Evolutionary conservation across 1,139 yeast species (phyloP).

Genomic region (Geotrichum fermentans): DNA sequence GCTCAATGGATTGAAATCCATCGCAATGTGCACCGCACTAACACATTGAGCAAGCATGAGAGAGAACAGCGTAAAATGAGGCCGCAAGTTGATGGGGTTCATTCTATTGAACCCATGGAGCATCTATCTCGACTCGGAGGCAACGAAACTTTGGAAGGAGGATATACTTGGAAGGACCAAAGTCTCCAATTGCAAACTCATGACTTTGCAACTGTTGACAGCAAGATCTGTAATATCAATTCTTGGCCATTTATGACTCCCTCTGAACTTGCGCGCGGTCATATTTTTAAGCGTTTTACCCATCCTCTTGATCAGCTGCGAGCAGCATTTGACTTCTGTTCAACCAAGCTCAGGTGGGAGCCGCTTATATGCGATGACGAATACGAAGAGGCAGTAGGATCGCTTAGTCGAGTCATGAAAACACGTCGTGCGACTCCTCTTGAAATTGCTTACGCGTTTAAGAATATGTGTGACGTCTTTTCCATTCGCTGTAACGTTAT

Average conservation of each 20-base stretch:
- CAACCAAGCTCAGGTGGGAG: conserved; percentile 46
- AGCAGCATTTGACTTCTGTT: conserved; percentile 57
- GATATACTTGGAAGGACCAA: conserved; percentile 23
- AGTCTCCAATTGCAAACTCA: conserved; percentile 22
- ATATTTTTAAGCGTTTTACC: conserved; percentile 10
- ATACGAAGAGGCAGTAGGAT: conserved; percentile 22
- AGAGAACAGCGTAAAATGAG: conserved; percentile 64
- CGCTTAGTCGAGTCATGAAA: conserved; percentile 35
- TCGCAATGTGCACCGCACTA: conserved; percentile 67
- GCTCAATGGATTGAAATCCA: conserved; percentile 47
- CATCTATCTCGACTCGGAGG: conserved; percentile 30
- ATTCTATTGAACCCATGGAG: conserved; percentile 60
- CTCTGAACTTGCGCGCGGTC: conserved; percentile 18
- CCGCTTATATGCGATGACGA: conserved; percentile 24
- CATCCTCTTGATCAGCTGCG: conserved; percentile 51
- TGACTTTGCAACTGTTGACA: conserved; percentile 33
- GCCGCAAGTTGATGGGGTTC: conserved; percentile 59
- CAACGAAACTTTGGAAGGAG: conserved; percentile 29
- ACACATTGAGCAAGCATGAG: conserved; percentile 65
- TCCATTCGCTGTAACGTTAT: conserved; percentile 72
- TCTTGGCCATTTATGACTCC: conserved; percentile 40
- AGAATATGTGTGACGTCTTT: conserved; percentile 64
- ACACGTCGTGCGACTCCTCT: conserved; percentile 56
- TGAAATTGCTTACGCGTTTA: conserved; percentile 73
- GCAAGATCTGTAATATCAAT: conserved; percentile 29